Percentiles rank a stretch among this genome's conserved stretches.
Conservation (phyloP, 2,329 filamentous ascomycete genomes). For the Calonectria naviculata region DNA sequence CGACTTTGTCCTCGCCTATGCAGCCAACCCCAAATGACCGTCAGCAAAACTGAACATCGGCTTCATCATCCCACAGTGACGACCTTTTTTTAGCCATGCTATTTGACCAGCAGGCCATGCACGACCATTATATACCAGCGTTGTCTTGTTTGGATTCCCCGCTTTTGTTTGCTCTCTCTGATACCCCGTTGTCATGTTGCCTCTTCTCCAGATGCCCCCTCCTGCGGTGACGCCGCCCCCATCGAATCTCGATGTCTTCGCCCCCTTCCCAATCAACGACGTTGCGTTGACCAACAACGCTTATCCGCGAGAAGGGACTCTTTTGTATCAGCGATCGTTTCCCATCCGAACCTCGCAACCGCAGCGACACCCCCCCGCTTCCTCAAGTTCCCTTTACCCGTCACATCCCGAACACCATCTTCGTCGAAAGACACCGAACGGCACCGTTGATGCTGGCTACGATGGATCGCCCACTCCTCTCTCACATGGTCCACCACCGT, state of each 20-base stretch:
- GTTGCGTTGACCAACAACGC: slow-evolving; percentile 26
- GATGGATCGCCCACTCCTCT: slow-evolving; percentile 84
- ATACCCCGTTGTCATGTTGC: slow-evolving; percentile 56
- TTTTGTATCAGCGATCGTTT: slow-evolving; percentile 41
- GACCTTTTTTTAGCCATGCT: slow-evolving; percentile 43
- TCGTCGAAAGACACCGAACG: slow-evolving; percentile 91
- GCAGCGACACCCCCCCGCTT: slow-evolving; percentile 30
- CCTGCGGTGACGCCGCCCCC: slow-evolving; percentile 58
- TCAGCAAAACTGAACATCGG: slow-evolving; percentile 38
- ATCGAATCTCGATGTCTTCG: slow-evolving; percentile 51
- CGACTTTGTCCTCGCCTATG: slow-evolving; percentile 39
- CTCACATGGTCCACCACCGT: slow-evolving; percentile 77
- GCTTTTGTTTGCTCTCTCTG: slow-evolving; percentile 37
- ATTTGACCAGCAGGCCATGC: slow-evolving; percentile 58
- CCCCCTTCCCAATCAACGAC: slow-evolving; percentile 32
- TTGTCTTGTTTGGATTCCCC: slow-evolving; percentile 41
- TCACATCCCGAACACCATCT: slow-evolving; percentile 77
- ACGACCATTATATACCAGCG: slow-evolving; percentile 42
- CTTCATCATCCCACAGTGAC: slow-evolving; percentile 29
- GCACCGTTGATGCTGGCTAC: slow-evolving; percentile 92
- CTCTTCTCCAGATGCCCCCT: slow-evolving; percentile 63
- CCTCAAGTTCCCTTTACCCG: slow-evolving; percentile 33
- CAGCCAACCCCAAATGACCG: slow-evolving; percentile 53
- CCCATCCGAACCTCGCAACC: slow-evolving; percentile 48
- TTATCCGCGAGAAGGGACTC: slow-evolving; percentile 43